Evolutionary conservation across 176 grass and related monocot species (phyloP).

Genomic region (Stipa capillata): DNA sequence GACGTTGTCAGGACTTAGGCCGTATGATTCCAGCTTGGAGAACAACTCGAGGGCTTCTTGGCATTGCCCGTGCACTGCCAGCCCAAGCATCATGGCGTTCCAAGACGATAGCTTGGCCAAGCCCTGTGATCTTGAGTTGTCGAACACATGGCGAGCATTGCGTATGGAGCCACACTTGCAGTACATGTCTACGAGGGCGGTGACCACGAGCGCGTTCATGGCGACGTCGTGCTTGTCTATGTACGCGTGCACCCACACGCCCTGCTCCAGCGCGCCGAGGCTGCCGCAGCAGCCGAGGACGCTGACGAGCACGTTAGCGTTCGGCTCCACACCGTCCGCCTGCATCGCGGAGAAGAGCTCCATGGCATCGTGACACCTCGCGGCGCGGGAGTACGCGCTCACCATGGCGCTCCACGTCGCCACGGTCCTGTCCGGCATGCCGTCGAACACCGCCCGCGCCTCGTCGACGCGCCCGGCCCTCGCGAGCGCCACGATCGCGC

Average conservation of each 20-base stretch:
- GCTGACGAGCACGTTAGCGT: slow-evolving; percentile 51
- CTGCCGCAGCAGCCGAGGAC: slow-evolving; percentile 53
- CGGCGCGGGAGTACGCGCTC: not conserved
- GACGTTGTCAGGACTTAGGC: slow-evolving; percentile 43
- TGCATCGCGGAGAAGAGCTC: slow-evolving; percentile 34
- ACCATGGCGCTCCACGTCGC: too few relatives aligned
- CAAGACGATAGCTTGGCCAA: slow-evolving; percentile 43
- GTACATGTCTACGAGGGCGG: slow-evolving; percentile 67
- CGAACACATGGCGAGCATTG: slow-evolving; percentile 50
- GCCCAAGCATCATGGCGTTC: slow-evolving; percentile 71
- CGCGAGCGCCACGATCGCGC: slow-evolving; percentile 48
- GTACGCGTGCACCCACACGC: slow-evolving; percentile 59
- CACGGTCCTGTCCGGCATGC: too few relatives aligned
- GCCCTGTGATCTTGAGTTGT: not conserved
- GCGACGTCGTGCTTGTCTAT: slow-evolving; percentile 23
- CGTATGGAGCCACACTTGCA: slow-evolving; percentile 51
- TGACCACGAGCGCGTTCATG: slow-evolving; percentile 46
- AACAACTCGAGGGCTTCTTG: slow-evolving; percentile 37
- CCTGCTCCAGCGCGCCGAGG: slow-evolving; percentile 56
- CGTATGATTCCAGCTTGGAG: slow-evolving; percentile 17
- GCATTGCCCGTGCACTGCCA: slow-evolving; percentile 41
- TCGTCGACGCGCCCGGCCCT: slow-evolving; percentile 37
- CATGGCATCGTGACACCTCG: too few relatives aligned
- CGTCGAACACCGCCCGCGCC: slow-evolving; percentile 42
- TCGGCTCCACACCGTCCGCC: slow-evolving; percentile 40